These are phyloP conservation scores for Biscutella auriculata DNA, from an alignment of 441 rosid species.

Conservation along the genomic window DNA sequence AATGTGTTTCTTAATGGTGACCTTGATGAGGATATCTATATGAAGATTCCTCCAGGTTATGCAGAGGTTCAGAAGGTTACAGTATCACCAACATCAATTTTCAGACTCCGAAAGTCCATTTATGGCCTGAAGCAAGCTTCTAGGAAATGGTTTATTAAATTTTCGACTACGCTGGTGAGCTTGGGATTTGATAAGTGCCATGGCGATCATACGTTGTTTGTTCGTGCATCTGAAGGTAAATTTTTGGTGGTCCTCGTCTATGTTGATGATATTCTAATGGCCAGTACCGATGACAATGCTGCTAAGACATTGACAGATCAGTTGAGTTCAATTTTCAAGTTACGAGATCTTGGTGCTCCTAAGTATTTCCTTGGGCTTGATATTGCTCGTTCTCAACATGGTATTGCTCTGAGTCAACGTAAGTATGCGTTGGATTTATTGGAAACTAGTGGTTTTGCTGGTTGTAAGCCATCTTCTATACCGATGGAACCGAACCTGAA, in stretches of 20 bases:
- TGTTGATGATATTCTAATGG: not conserved
- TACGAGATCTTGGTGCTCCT: not conserved
- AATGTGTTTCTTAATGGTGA: not conserved
- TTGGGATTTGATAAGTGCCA: not conserved
- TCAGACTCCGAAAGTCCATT: too few species aligned
- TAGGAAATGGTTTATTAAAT: not conserved
- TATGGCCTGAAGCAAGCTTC: not conserved
- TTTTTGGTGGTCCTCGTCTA: not conserved
- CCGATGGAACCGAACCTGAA: not conserved
- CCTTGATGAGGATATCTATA: too few species aligned
- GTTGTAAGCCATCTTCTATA: not conserved
- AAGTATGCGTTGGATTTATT: not conserved
- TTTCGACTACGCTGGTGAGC: rapidly evolving
- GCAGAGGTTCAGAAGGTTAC: too few species aligned
- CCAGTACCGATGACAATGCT: not conserved
- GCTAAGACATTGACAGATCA: too few species aligned
- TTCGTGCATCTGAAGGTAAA: not conserved
- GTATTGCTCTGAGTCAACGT: not conserved
- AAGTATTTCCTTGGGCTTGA: not conserved
- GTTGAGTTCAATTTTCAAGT: not conserved
- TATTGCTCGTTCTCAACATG: not conserved
- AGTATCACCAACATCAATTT: too few species aligned
- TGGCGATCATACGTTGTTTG: not conserved
- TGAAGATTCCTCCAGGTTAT: not conserved
- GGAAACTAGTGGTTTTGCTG: not conserved